These are phyloP conservation scores for Magnaporthiopsis rhizophila DNA, from an alignment of 2,329 filamentous ascomycete genomes.

Conservation along the genomic window DNA sequence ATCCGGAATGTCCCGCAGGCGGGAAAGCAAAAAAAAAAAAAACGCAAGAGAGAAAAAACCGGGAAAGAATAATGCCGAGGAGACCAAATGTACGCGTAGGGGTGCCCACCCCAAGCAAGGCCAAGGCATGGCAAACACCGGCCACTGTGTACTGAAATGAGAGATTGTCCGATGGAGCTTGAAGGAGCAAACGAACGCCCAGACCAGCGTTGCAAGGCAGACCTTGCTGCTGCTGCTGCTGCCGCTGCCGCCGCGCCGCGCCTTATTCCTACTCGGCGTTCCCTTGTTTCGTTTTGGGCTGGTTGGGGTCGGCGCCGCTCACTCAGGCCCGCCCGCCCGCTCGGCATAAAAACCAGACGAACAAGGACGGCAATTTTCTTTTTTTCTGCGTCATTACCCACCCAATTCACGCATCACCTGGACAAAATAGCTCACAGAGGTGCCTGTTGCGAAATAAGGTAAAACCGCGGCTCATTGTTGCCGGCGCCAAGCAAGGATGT, in stretches of 20 bases:
- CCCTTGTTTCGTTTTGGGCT: not conserved
- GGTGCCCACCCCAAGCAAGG: not conserved
- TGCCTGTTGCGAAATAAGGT: not conserved
- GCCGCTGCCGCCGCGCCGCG: too few species aligned
- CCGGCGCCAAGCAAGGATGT: not conserved
- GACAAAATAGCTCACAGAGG: not conserved
- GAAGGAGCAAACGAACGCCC: too few species aligned
- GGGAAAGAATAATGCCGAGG: too few species aligned
- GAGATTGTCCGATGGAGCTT: not conserved
- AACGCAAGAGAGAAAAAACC: not conserved
- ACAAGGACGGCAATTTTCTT: too few species aligned
- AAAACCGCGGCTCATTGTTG: not conserved
- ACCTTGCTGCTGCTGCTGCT: not conserved
- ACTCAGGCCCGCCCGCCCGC: too few species aligned
- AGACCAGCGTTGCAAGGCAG: not conserved
- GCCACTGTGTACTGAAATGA: not conserved
- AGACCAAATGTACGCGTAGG: too few species aligned
- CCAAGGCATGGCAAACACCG: not conserved
- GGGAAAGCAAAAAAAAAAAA: not conserved
- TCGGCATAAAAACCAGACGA: not conserved
- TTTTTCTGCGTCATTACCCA: not conserved
- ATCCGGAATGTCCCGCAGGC: too few species aligned
- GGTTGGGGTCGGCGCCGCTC: not conserved
- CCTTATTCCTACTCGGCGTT: not conserved
- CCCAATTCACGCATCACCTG: too few species aligned